Conservation (phyloP, 768 basidiomycete genomes). For the Boletus speciosus region DNA sequence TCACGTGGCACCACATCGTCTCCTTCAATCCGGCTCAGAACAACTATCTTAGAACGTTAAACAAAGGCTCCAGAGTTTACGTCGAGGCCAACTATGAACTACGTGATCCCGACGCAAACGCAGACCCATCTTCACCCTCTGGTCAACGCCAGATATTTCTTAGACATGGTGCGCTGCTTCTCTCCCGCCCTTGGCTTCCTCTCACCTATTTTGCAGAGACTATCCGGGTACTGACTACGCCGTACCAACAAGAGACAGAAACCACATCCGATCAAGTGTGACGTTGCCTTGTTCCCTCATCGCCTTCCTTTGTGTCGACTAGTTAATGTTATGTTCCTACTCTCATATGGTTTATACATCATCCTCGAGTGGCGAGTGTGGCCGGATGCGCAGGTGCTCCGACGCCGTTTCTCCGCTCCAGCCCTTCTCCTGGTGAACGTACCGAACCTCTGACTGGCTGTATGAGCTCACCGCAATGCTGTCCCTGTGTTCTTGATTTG, state of each 20-base stretch:
- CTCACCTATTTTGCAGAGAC: slow-evolving; percentile 40
- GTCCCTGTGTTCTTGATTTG: slow-evolving; percentile 30
- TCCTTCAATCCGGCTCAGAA: slow-evolving; percentile 66
- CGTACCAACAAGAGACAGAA: slow-evolving; percentile 24
- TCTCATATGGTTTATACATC: slow-evolving; percentile 28
- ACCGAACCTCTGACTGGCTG: slow-evolving; percentile 24
- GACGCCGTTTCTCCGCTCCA: slow-evolving; percentile 38
- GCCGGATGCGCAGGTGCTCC: slow-evolving; percentile 31
- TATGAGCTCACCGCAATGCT: slow-evolving; percentile 28
- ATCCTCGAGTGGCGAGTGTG: slow-evolving; percentile 40
- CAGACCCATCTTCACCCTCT: slow-evolving; percentile 63
- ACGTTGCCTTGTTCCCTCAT: not conserved
- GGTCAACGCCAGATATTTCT: slow-evolving; percentile 83
- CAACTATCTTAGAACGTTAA: slow-evolving; percentile 59
- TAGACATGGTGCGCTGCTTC: slow-evolving; percentile 57
- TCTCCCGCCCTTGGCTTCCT: not conserved
- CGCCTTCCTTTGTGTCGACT: not conserved
- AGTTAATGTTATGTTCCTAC: not conserved
- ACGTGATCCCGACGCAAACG: slow-evolving; percentile 62
- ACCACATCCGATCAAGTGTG: slow-evolving; percentile 19
- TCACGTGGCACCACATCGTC: slow-evolving; percentile 75
- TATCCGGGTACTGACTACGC: slow-evolving; percentile 46
- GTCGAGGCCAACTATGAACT: slow-evolving; percentile 80
- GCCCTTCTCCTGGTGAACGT: slow-evolving; percentile 29
- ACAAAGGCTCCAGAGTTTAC: slow-evolving; percentile 72